A percentile compares a stretch with the other conserved stretches of the same genome.
Conservation (phyloP, 441 rosid genomes). For the Pelargonium cotyledonis region DNA sequence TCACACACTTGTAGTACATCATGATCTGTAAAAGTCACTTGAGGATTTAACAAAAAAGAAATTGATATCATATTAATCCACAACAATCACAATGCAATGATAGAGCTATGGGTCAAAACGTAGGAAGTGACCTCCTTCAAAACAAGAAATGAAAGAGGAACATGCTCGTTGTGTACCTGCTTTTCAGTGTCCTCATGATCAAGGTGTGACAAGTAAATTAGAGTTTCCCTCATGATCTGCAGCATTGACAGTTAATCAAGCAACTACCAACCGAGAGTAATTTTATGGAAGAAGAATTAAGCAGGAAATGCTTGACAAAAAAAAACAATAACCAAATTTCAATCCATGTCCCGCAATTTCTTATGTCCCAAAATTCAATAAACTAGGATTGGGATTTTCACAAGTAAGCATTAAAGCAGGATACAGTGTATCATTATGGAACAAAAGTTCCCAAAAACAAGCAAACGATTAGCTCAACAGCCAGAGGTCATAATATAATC, state of each 20-base stretch:
- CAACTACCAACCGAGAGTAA: background rate
- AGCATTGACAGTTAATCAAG: slow-evolving; percentile 20
- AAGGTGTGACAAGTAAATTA: slow-evolving; percentile 90
- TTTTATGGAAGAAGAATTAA: no score
- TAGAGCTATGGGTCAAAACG: background rate
- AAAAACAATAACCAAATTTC: background rate
- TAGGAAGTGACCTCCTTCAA: background rate
- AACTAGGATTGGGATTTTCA: no score
- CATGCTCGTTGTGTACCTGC: slow-evolving; percentile 46
- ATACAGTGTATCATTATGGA: no score
- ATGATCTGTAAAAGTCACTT: background rate
- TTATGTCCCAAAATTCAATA: background rate
- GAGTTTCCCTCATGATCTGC: slow-evolving; percentile 98
- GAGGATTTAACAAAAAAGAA: background rate
- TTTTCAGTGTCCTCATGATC: slow-evolving; percentile 99
- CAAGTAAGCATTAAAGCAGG: no score
- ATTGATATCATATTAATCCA: background rate
- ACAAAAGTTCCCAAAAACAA: no score
- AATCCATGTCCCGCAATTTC: background rate
- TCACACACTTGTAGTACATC: no score
- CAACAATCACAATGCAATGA: no score
- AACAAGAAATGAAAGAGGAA: background rate
- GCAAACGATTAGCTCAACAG: no score
- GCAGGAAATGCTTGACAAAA: background rate
- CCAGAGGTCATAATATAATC: no score